Percentiles rank a stretch among this genome's conserved stretches.
These are phyloP conservation scores for Tagetes patula DNA, from an alignment of 129 eudicot species.

Conservation along the genomic window DNA sequence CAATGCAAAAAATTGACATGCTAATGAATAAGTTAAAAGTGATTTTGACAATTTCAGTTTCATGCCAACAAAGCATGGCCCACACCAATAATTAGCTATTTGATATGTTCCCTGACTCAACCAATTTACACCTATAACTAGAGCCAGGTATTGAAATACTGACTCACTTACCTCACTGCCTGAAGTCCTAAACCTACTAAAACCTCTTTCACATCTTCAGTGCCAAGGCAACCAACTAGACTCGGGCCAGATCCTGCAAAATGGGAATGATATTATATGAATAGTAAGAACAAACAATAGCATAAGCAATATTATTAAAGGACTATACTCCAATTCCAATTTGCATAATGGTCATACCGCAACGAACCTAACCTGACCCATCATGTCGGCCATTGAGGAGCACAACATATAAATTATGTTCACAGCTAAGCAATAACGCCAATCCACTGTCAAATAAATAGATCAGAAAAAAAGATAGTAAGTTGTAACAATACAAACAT, in stretches of 20 bases:
- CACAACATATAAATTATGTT: constrained; percentile 52
- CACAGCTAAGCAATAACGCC: constrained; percentile 51
- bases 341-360: constrained; percentile 59
- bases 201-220: constrained; percentile 57
- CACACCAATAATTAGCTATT: neutral
- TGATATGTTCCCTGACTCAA: neutral
- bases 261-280: constrained; percentile 15
- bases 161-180: constrained; percentile 50
- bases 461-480: neutral
- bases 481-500: neutral
- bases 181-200: constrained; percentile 73
- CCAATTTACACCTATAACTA: neutral
- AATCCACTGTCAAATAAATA: constrained; percentile 44
- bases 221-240: constrained; percentile 47
- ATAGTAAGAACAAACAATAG: constrained; percentile 21
- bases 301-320: neutral
- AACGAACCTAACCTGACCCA: constrained; percentile 83
- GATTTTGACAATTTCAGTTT: neutral
- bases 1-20: neutral
- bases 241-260: constrained; percentile 44
- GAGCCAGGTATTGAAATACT: neutral
- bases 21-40: neutral
- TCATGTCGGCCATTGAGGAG: constrained; percentile 38
- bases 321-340: constrained; percentile 19
- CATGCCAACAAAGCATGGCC: neutral